phyloP scores from a whole-genome alignment of 225 moss, liverwort and hornwort genomes.

The Physcomitrium patens region DNA sequence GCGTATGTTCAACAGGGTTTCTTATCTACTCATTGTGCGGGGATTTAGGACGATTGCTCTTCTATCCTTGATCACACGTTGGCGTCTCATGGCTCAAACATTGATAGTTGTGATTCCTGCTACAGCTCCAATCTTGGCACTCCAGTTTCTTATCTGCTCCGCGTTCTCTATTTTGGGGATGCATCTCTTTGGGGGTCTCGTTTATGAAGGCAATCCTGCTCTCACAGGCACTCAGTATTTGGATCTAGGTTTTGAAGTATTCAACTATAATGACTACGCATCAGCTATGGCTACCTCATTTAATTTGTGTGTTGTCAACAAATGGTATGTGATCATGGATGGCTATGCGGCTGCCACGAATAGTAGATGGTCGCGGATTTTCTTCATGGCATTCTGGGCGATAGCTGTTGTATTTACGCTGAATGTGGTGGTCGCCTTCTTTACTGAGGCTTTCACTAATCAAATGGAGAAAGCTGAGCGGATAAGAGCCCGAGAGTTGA shows the following conservation, averaged over 20 bases:
- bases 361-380: slow-evolving; percentile 65
- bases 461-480: slow-evolving; percentile 79
- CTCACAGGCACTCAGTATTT: slow-evolving; percentile 64
- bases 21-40: slow-evolving; percentile 50
- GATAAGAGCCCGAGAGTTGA: slow-evolving; percentile 43
- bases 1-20: slow-evolving; percentile 38
- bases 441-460: slow-evolving; percentile 71
- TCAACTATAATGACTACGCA: slow-evolving; percentile 92
- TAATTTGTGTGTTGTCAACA: slow-evolving; percentile 88
- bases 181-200: slow-evolving; percentile 75
- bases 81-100: slow-evolving; percentile 58
- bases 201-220: slow-evolving; percentile 60
- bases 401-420: slow-evolving; percentile 79
- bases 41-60: slow-evolving; percentile 46
- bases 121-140: slow-evolving; percentile 77
- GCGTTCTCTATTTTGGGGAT: slow-evolving; percentile 84
- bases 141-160: slow-evolving; percentile 81
- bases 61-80: slow-evolving; percentile 47
- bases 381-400: slow-evolving; percentile 85
- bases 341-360: slow-evolving; percentile 77
- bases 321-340: slow-evolving; percentile 96
- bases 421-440: slow-evolving; percentile 84
- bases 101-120: slow-evolving; percentile 67
- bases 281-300: slow-evolving; percentile 86
- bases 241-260: slow-evolving; percentile 61